Evolutionary conservation across 345 rosid species (phyloP), one percentile per base, ranked within the genome.

Genomic region (Angophora floribunda): DNA sequence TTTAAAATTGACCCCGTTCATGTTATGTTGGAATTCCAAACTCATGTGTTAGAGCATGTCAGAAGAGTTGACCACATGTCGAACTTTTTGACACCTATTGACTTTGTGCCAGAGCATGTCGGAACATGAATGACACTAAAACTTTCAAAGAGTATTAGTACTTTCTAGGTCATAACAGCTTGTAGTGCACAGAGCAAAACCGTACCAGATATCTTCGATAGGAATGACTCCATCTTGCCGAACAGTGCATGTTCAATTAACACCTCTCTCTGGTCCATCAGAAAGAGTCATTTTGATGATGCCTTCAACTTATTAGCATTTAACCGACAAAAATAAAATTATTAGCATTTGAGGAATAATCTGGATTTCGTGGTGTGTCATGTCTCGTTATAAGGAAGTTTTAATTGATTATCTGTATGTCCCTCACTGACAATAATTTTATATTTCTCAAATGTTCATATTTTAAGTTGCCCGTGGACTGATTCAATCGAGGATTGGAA

Each of bases 401-500:
- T 0, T 1, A 0, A 70, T 24, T 70, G 26, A 17, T 9, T 32
- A 0, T 3, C 0, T 28, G 1, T 70, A 17, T 0, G 11, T 17
- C 47, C 24, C 47, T 36, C 44, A 36, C 16, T 5, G 26, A 17
- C 0, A 0, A 70, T 70, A 70, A 9, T 36, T 17, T 70, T 9
- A 36, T 36, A 36, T 70, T 70, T 70, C 47, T 70, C 7, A 41
- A 10, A 36, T 70, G 1, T 70, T 9, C 26, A 70, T 70, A 1
- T 17, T 70, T 36, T 4, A 41, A 70, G 14, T 9, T 36, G 3
- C 26, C 4, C 13, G 44, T 70, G 0, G 80, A 70, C 2, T 0
- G 26, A 70, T 70, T 70, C 47, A 17, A 70, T 36, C 22, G 47
- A 70, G 47, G 24, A 36, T 0, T 7, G 0, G 0, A 17, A 70